Conservation (phyloP, 371 early-diverging fungal species). For the Mucor mucedo region DNA sequence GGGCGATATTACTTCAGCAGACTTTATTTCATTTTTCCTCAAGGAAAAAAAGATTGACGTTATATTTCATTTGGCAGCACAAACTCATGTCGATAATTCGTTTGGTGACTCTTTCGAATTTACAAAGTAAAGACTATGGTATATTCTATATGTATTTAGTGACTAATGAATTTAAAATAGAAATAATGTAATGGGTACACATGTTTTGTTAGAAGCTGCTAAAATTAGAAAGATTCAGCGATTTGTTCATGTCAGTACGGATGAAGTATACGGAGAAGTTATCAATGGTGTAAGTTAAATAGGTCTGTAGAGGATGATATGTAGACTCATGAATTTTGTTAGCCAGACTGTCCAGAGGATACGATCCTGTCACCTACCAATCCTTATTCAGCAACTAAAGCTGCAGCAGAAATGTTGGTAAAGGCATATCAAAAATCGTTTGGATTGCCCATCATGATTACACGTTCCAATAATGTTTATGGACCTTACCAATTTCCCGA, state of each 20-base stretch:
- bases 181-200: constrained; percentile 88
- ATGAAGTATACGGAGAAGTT: constrained; percentile 89
- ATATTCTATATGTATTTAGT: neutral
- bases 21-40: constrained; percentile 72
- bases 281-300: constrained; percentile 49
- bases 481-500: constrained; percentile 90
- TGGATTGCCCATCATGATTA: constrained; percentile 81
- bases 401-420: constrained; percentile 86
- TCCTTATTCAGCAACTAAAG: constrained; percentile 91
- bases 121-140: constrained; percentile 56
- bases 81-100: constrained; percentile 91
- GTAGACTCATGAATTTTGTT: neutral
- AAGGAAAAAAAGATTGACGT: constrained; percentile 76
- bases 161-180: constrained; percentile 18
- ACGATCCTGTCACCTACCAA: constrained; percentile 79
- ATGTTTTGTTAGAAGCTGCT: constrained; percentile 85
- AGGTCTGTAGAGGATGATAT: neutral
- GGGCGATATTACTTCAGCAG: constrained; percentile 78
- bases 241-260: constrained; percentile 86
- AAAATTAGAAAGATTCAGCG: constrained; percentile 58
- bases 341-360: constrained; percentile 76
- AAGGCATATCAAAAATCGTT: constrained; percentile 85
- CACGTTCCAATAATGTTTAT: constrained; percentile 86
- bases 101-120: constrained; percentile 86
- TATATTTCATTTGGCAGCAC: constrained; percentile 85